A percentile compares a stretch with the other conserved stretches of the same genome.
Conservation (phyloP, 2,329 filamentous ascomycete species). For the Colletotrichum liriopes region DNA sequence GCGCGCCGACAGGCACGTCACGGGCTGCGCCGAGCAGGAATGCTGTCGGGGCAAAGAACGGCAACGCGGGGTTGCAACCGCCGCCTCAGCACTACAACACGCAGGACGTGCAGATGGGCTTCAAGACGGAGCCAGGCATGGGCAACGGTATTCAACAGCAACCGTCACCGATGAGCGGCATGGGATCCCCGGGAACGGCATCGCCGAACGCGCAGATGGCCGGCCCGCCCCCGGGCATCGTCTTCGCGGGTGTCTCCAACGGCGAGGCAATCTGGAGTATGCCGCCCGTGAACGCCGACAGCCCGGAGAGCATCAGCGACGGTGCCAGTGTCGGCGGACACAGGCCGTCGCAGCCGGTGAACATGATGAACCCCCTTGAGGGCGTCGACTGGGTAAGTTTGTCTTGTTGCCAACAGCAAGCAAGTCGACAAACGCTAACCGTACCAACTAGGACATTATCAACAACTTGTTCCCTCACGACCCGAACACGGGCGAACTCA, state of each 20-base stretch:
- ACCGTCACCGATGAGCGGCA: constrained; percentile 30
- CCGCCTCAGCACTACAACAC: constrained; percentile 38
- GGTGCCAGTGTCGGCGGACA: constrained; percentile 51
- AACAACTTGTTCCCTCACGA: constrained; percentile 57
- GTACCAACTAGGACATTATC: constrained; percentile 52
- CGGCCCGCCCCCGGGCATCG: constrained; percentile 50
- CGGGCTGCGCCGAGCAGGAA: constrained; percentile 55
- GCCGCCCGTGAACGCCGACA: constrained; percentile 56
- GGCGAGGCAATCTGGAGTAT: constrained; percentile 64
- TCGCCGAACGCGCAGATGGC: constrained; percentile 36
- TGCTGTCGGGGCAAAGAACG: constrained; percentile 50
- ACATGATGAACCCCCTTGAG: constrained; percentile 52
- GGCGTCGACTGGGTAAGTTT: constrained; percentile 77
- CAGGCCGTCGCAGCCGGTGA: constrained; percentile 38
- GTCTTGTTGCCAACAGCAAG: background rate
- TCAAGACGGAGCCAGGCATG: constrained; percentile 42
- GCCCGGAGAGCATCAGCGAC: constrained; percentile 62
- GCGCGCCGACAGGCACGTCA: constrained; percentile 64
- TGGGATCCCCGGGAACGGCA: constrained; percentile 29
- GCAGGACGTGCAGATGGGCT: constrained; percentile 32
- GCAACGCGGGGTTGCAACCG: constrained; percentile 41
- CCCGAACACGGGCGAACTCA: constrained; percentile 57
- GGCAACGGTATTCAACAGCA: constrained; percentile 17
- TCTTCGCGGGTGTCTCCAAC: constrained; percentile 64
- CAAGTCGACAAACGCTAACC: constrained; percentile 8